Conservation (phyloP, 768 basidiomycete species). For the Mycena galopus region DNA sequence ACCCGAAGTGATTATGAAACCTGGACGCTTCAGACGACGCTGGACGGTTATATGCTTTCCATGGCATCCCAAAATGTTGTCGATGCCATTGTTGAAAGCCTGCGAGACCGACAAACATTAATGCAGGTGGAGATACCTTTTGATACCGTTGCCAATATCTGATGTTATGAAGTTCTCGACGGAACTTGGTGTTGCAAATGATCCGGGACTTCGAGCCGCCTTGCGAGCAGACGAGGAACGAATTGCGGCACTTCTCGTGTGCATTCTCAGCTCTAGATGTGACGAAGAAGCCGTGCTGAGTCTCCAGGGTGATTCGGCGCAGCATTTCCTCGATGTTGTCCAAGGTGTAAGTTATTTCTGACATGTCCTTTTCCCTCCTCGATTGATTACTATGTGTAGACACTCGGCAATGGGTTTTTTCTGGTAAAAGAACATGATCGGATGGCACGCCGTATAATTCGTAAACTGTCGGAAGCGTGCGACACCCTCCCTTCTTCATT, state of each 20-base stretch:
- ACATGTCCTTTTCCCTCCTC: neutral
- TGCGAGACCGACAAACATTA: constrained; percentile 13
- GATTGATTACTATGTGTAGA: neutral
- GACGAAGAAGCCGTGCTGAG: neutral
- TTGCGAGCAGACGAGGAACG: neutral
- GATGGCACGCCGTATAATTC: too few species aligned
- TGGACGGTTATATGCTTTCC: neutral
- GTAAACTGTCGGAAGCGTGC: too few species aligned
- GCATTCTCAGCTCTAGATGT: neutral
- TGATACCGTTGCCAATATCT: neutral
- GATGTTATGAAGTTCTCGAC: neutral
- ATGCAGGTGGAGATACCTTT: neutral
- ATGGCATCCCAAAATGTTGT: constrained; percentile 8
- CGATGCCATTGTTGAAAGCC: constrained; percentile 15
- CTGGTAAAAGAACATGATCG: too few species aligned
- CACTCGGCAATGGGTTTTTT: constrained; percentile 4
- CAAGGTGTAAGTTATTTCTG: neutral
- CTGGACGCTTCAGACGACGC: neutral
- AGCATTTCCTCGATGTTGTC: constrained; percentile 20
- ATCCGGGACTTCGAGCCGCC: constrained; percentile 2
- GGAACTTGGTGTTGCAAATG: constrained; percentile 7
- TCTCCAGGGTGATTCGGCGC: constrained; percentile 10
- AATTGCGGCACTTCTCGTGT: constrained; percentile 6
- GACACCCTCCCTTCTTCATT: constrained; percentile 5
- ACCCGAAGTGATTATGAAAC: neutral